Conservation (phyloP, 148 eudicot genomes). For the Diospyros kaki region DNA sequence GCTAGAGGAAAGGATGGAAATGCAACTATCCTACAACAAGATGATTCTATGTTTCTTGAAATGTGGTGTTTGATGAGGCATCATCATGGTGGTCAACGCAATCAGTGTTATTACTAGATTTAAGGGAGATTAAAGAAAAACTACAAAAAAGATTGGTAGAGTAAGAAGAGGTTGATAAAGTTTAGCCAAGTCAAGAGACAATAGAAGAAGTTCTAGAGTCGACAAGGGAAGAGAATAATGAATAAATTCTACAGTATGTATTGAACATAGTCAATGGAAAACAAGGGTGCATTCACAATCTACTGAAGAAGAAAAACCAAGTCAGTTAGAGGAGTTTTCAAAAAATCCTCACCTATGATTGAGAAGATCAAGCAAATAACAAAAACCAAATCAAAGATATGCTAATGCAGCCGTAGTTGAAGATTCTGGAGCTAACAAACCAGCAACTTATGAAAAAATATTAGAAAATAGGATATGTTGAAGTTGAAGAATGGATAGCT, state of each 20-base stretch:
- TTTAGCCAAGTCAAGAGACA: constrained; percentile 14
- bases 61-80: constrained; percentile 16
- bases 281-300: too few species aligned
- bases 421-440: too few species aligned
- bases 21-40: constrained; percentile 16
- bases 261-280: too few species aligned
- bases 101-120: not conserved
- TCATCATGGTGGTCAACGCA: constrained; percentile 15
- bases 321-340: too few species aligned
- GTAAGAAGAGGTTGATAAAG: constrained; percentile 4
- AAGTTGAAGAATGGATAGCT: too few species aligned
- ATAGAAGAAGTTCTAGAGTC: not conserved
- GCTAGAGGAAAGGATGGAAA: constrained; percentile 18
- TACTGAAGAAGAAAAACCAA: too few species aligned
- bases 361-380: too few species aligned
- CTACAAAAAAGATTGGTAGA: not conserved
- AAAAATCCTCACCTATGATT: too few species aligned
- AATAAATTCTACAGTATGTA: not conserved
- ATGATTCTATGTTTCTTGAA: constrained; percentile 2
- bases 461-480: too few species aligned
- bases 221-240: not conserved
- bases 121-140: not conserved
- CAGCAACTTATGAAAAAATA: too few species aligned
- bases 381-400: too few species aligned
- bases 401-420: too few species aligned